Base-by-base conservation (phyloP, 148 eudicot genomes). In the Rhododendron simsii region DNA sequence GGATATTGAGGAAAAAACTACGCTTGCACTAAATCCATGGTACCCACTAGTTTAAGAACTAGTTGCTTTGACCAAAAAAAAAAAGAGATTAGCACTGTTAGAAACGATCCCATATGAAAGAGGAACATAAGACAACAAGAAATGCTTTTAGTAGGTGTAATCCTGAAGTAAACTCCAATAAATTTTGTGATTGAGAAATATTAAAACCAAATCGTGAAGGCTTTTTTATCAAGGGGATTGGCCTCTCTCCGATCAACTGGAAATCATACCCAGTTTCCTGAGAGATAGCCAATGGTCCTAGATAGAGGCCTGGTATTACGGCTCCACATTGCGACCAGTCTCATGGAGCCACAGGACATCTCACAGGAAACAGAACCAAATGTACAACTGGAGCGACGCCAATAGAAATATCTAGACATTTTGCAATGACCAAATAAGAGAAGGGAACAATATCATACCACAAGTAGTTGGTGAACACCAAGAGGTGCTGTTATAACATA, bases 401-500 rank as follows among this genome's bases (percentile, higher is more conserved):
- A 71, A 30, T 14, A 33, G 2, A 30, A 71, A 30, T 28, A 80
- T 80, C 23, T 20, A 80, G 63, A 80, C 37, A 28, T 50, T 80
- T 51, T 51, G 21, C 82, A 50, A n/a, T 30, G 18, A 39, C 33
- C 18, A 13, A 81, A n/a, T 12, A 41, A 50, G 39, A 23, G 44
- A 53, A 21, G 82, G 48, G 74, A 87, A 20, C 39, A 80, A 65
- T 55, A 55, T 84, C 87, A 84, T 93, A 95, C 99, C 95, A 97
- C 98, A 78, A 97, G 95, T 76, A 89, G 86, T 83, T 93, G 91
- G 84, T 97, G 99, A 76, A 95, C 90, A 81, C 99, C 99, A 84
- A 97, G 93, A 55, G 99, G 99, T 51, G 99, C 98, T n/a, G 99
- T 95, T 81, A 97, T 89, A 33, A 97, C 81, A 85, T 97, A 97